Conservation (phyloP, 2,329 filamentous ascomycete species). For the Ascochyta rabiei region DNA sequence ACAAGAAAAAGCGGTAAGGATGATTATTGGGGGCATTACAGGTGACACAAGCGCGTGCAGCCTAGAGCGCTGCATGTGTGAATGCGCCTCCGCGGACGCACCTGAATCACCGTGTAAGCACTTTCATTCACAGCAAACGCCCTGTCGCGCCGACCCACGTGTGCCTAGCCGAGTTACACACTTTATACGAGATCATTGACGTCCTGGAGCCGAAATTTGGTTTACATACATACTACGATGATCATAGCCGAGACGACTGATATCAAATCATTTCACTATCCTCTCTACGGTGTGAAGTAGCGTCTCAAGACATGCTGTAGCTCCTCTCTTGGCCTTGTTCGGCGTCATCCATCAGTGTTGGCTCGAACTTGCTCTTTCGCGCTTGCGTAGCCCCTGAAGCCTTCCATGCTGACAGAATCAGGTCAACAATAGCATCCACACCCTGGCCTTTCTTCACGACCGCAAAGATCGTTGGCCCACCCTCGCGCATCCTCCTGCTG, state of each 20-base stretch:
- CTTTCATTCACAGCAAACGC: background rate
- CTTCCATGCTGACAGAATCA: conserved; percentile 93
- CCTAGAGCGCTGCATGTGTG: background rate
- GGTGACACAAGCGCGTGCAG: background rate
- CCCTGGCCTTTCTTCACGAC: conserved; percentile 93
- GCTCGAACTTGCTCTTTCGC: conserved; percentile 41
- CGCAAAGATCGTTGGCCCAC: conserved; percentile 92
- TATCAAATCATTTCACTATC: background rate
- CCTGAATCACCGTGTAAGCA: background rate
- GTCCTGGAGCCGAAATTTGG: no score
- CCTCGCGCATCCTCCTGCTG: conserved; percentile 90
- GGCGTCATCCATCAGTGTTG: conserved; percentile 40
- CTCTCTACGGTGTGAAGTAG: background rate
- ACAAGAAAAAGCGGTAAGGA: background rate
- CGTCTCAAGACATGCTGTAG: conserved; percentile 11
- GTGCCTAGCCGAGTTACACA: background rate
- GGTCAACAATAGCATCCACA: conserved; percentile 82
- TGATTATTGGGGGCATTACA: background rate
- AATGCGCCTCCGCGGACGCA: background rate
- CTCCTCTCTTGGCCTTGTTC: conserved; percentile 21
- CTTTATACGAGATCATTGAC: background rate
- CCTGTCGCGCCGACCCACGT: background rate
- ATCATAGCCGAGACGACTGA: no score
- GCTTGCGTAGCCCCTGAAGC: conserved; percentile 72
- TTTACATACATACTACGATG: no score